Conservation (phyloP, 1,284 basidiomycete genomes). For the Moesziomyces aphidis region DNA sequence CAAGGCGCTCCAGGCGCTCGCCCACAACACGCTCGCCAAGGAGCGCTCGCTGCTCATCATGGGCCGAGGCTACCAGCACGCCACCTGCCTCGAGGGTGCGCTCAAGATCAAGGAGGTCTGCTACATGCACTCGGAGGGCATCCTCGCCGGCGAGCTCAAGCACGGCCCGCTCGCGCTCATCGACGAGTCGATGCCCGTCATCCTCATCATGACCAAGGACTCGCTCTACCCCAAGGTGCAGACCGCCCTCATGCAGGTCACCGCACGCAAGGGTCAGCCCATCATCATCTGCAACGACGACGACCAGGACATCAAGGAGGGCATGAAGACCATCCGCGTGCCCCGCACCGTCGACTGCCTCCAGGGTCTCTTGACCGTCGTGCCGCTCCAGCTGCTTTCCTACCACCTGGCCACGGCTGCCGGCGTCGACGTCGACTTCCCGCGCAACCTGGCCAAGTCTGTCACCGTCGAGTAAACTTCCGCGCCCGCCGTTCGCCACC, state of each 20-base stretch:
- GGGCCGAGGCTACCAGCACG: constrained; percentile 97
- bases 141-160: constrained; percentile 97
- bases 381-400: constrained; percentile 93
- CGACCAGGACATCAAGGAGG: constrained; percentile 80
- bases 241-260: constrained; percentile 94
- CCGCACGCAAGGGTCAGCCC: constrained; percentile 93
- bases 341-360: constrained; percentile 89
- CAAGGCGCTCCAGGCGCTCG: constrained; percentile 82
- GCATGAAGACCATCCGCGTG: constrained; percentile 82
- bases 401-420: constrained; percentile 96
- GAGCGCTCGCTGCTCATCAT: constrained; percentile 93
- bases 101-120: constrained; percentile 99
- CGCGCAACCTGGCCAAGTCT: constrained; percentile 82
- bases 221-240: constrained; percentile 98
- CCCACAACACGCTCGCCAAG: constrained; percentile 80
- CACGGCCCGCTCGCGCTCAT: constrained; percentile 97
- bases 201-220: constrained; percentile 97
- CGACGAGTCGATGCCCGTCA: constrained; percentile 89
- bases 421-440: constrained; percentile 98
- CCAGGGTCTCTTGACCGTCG: constrained; percentile 95
- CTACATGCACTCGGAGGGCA: constrained; percentile 72
- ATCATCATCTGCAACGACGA: constrained; percentile 95
- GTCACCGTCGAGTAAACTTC: constrained; percentile 61
- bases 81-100: constrained; percentile 97
- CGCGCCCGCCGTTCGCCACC: not conserved